Percentiles rank a stretch among this genome's conserved stretches.
Conservation (phyloP, 2,329 filamentous ascomycete genomes). For the Fusarium hostae region DNA sequence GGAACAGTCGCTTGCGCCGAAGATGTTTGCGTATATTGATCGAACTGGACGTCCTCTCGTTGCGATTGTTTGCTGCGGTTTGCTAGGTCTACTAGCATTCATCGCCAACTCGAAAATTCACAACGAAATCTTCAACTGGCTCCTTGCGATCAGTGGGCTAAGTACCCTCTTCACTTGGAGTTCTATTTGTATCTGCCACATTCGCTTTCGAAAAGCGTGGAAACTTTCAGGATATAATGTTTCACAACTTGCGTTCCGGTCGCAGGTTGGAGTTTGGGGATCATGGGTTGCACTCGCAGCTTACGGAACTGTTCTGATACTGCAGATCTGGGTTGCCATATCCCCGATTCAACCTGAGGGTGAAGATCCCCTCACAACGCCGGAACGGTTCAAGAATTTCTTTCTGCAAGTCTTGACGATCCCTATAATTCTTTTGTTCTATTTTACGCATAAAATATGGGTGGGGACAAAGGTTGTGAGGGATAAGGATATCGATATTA, state of each 20-base stretch:
- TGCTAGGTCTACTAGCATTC: constrained; percentile 79
- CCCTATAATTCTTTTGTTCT: constrained; percentile 74
- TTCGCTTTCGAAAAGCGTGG: constrained; percentile 88
- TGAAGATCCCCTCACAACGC: background rate
- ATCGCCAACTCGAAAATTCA: constrained; percentile 72
- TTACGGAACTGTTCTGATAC: constrained; percentile 79
- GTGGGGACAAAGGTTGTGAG: constrained; percentile 75
- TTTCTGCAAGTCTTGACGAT: constrained; percentile 77
- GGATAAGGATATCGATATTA: constrained; percentile 81
- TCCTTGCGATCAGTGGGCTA: constrained; percentile 78
- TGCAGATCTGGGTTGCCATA: constrained; percentile 88
- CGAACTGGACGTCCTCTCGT: constrained; percentile 80
- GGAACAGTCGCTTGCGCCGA: constrained; percentile 81
- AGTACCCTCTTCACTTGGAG: constrained; percentile 82
- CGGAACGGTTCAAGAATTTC: constrained; percentile 68
- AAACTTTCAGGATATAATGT: constrained; percentile 71
- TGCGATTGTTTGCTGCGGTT: constrained; percentile 74
- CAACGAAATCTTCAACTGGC: constrained; percentile 78
- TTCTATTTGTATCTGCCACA: constrained; percentile 86
- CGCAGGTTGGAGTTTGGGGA: constrained; percentile 81
- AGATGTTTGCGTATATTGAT: constrained; percentile 81
- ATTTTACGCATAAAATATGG: constrained; percentile 78
- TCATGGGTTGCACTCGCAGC: constrained; percentile 84
- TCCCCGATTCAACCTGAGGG: constrained; percentile 67
- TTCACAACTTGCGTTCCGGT: constrained; percentile 81